phyloP scores from a whole-genome alignment of 169 alveolate species.

The Plasmodium blacklocki region DNA sequence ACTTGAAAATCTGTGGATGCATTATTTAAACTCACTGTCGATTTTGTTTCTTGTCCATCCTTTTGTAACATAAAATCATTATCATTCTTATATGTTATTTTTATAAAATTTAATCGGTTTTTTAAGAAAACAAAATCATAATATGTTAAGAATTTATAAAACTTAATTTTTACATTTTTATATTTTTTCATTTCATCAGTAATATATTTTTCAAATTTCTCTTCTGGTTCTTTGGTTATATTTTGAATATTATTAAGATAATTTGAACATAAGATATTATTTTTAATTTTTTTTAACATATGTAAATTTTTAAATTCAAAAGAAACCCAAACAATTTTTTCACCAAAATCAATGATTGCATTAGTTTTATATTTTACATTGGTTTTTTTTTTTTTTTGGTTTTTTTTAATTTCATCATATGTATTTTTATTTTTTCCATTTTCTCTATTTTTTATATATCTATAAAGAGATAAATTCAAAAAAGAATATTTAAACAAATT shows the following conservation, averaged over 20 bases:
- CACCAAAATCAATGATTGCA: slow-evolving; percentile 64
- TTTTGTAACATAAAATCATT: not conserved
- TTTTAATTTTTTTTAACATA: slow-evolving; percentile 13
- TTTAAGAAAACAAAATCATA: slow-evolving; percentile 59
- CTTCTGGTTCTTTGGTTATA: slow-evolving; percentile 19
- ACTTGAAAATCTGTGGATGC: not conserved
- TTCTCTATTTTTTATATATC: slow-evolving; percentile 11
- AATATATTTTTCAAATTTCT: slow-evolving; percentile 13
- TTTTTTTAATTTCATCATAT: not conserved
- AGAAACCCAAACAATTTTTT: slow-evolving; percentile 62
- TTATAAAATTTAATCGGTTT: slow-evolving; percentile 51
- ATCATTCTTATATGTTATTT: slow-evolving; percentile 19
- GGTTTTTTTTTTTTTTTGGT: not conserved
- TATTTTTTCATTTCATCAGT: slow-evolving; percentile 48
- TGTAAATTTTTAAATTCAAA: slow-evolving; percentile 60
- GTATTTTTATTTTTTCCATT: slow-evolving; percentile 1
- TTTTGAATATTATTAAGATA: slow-evolving; percentile 7
- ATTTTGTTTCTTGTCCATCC: not conserved
- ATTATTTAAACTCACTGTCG: not conserved
- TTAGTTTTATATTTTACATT: slow-evolving; percentile 56
- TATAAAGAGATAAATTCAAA: slow-evolving; percentile 33
- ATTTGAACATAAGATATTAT: slow-evolving; percentile 4
- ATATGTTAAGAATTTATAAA: slow-evolving; percentile 32
- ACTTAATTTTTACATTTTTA: slow-evolving; percentile 52
- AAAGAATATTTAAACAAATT: not conserved